These are phyloP conservation scores for Corylus heterophylla DNA, from an alignment of 306 rosid species.

Conservation along the genomic window DNA sequence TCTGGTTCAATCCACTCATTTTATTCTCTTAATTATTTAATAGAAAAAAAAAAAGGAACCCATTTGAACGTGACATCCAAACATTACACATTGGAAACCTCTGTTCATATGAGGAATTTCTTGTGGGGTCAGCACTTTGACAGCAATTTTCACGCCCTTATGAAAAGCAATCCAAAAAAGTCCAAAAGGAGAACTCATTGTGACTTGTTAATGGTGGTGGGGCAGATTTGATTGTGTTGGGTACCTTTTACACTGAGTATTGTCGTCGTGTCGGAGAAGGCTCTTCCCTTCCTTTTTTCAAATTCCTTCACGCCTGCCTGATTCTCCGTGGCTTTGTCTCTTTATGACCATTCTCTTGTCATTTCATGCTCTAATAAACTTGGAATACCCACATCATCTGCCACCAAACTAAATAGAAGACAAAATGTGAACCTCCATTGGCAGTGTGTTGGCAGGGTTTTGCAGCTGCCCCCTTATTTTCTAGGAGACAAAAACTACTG, in stretches of 20 bases:
- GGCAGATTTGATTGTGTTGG: constrained; percentile 59
- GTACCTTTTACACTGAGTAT: constrained; percentile 47
- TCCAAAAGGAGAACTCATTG: constrained; percentile 51
- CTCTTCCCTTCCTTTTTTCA: constrained; percentile 38
- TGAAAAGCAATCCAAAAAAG: constrained; percentile 56
- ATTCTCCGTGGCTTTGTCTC: constrained; percentile 63
- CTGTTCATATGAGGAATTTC: constrained; percentile 25
- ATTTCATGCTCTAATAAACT: constrained; percentile 11
- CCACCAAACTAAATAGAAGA: constrained; percentile 36
- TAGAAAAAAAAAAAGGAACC: not conserved
- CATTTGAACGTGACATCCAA: constrained; percentile 30
- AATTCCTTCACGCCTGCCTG: constrained; percentile 52
- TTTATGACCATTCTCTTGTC: constrained; percentile 28
- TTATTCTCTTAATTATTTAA: not conserved
- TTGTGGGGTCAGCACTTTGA: constrained; percentile 42
- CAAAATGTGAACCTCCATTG: constrained; percentile 36
- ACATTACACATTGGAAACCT: constrained; percentile 4
- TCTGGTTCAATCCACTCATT: too few relatives aligned
- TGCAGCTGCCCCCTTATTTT: constrained; percentile 11
- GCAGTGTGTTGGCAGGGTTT: constrained; percentile 25
- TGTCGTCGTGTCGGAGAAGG: constrained; percentile 79
- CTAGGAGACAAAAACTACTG: constrained; percentile 28
- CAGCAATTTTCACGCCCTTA: constrained; percentile 66
- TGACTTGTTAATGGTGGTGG: constrained; percentile 62
- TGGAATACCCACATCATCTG: constrained; percentile 27